Conservation (phyloP, 2,329 filamentous ascomycete species). For the Aciculosporium take region DNA sequence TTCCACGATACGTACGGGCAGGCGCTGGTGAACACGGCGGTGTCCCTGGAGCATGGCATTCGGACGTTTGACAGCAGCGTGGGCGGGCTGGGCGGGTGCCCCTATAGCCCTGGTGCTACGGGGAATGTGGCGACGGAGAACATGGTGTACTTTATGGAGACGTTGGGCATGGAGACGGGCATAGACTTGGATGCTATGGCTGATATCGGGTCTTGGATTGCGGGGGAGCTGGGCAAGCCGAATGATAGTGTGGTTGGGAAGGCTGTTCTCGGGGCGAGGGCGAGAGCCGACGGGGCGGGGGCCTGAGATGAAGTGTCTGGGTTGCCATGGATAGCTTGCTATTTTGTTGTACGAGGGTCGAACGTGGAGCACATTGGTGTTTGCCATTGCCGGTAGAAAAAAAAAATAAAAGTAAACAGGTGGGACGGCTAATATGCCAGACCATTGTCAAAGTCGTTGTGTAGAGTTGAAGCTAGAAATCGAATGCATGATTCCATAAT, state of each 20-base stretch:
- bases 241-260: conserved; percentile 56
- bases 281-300: too few relatives aligned
- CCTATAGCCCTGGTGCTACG: conserved; percentile 72
- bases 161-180: conserved; percentile 59
- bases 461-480: not conserved
- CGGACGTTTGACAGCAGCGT: conserved; percentile 69
- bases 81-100: conserved; percentile 69
- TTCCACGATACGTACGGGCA: conserved; percentile 85
- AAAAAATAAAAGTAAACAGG: too few relatives aligned
- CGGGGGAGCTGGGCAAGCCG: conserved; percentile 42
- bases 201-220: conserved; percentile 61
- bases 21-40: conserved; percentile 68
- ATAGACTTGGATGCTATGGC: conserved; percentile 53
- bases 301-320: conserved; percentile 1
- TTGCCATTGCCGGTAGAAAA: not conserved
- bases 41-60: conserved; percentile 64
- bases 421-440: not conserved
- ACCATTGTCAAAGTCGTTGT: not conserved
- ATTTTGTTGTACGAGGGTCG: not conserved
- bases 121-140: conserved; percentile 81
- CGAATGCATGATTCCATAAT: too few relatives aligned
- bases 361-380: not conserved
- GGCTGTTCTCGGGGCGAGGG: conserved; percentile 41
- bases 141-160: conserved; percentile 64
- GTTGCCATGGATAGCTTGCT: not conserved